Percentiles rank a stretch among this genome's conserved stretches.
These are phyloP conservation scores for Zygosaccharomyces bisporus DNA, from an alignment of 805 yeast species.

Conservation along the genomic window DNA sequence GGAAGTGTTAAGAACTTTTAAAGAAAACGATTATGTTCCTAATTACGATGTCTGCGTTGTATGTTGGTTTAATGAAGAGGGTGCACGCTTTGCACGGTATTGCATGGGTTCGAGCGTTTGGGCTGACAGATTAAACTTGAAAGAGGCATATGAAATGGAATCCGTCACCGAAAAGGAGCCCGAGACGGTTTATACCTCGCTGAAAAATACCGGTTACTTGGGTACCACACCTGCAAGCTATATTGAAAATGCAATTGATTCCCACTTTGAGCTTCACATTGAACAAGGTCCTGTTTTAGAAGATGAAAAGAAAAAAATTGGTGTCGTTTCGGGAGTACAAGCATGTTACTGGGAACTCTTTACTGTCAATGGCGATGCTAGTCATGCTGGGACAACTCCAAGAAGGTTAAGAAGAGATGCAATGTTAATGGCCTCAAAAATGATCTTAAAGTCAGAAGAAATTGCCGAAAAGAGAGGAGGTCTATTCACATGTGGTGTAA, in stretches of 20 bases:
- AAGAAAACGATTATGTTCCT: slow-evolving; percentile 53
- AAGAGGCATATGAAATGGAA: slow-evolving; percentile 46
- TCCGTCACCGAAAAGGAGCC: slow-evolving; percentile 49
- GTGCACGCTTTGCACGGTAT: slow-evolving; percentile 63
- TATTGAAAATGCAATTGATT: slow-evolving; percentile 49
- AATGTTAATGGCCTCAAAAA: slow-evolving; percentile 49
- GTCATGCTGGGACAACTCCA: slow-evolving; percentile 74
- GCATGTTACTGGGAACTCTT: slow-evolving; percentile 58
- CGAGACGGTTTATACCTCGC: slow-evolving; percentile 48
- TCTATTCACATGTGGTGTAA: slow-evolving; percentile 52
- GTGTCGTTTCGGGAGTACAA: slow-evolving; percentile 63
- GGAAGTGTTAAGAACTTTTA: slow-evolving; percentile 59
- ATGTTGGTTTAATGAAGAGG: slow-evolving; percentile 72
- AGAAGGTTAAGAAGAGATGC: slow-evolving; percentile 56
- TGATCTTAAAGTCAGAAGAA: slow-evolving; percentile 52
- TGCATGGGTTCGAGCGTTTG: slow-evolving; percentile 63
- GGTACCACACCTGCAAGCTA: slow-evolving; percentile 48
- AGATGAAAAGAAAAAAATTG: slow-evolving; percentile 48
- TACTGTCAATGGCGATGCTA: slow-evolving; percentile 52
- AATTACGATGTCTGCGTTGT: slow-evolving; percentile 58
- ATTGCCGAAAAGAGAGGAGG: slow-evolving; percentile 49
- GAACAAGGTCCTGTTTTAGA: slow-evolving; percentile 72
- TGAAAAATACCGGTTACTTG: slow-evolving; percentile 56
- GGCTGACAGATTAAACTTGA: slow-evolving; percentile 47
- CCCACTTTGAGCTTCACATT: slow-evolving; percentile 68